These are phyloP conservation scores for Ophiobolus disseminans DNA, from an alignment of 2,329 filamentous ascomycete species.

Conservation along the genomic window DNA sequence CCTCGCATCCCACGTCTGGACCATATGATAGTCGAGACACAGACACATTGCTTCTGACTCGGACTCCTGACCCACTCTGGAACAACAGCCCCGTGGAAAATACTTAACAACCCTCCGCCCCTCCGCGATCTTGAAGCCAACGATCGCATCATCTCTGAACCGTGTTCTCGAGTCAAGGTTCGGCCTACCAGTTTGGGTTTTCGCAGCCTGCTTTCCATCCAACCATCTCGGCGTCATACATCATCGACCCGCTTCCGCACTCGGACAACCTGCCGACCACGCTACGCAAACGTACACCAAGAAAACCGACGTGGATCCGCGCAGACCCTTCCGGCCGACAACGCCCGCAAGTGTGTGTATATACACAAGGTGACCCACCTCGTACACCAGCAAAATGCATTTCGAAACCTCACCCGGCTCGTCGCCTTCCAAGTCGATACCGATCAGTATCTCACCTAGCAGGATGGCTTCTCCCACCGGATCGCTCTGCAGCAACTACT, in stretches of 20 bases:
- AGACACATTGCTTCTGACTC: constrained; percentile 47
- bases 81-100: constrained; percentile 13
- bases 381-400: constrained; percentile 38
- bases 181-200: constrained; percentile 22
- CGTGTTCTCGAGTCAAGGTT: constrained; percentile 11
- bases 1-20: constrained; percentile 38
- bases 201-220: constrained; percentile 23
- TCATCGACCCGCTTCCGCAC: constrained; percentile 31
- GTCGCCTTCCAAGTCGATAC: constrained; percentile 49
- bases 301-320: constrained; percentile 12
- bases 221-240: constrained; percentile 35
- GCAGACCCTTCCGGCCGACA: constrained; percentile 27
- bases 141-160: constrained; percentile 12
- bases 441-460: constrained; percentile 44
- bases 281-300: constrained; percentile 25
- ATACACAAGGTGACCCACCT: constrained; percentile 36
- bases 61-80: constrained; percentile 38
- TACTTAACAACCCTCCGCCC: constrained; percentile 15
- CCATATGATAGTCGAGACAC: constrained; percentile 41
- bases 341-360: constrained; percentile 30
- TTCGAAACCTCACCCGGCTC: constrained; percentile 47
- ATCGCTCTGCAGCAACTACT: constrained; percentile 48
- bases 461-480: constrained; percentile 46
- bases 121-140: constrained; percentile 16
- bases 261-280: constrained; percentile 38